Conservation (phyloP, 306 rosid species). For the Arachis hypogaea region DNA sequence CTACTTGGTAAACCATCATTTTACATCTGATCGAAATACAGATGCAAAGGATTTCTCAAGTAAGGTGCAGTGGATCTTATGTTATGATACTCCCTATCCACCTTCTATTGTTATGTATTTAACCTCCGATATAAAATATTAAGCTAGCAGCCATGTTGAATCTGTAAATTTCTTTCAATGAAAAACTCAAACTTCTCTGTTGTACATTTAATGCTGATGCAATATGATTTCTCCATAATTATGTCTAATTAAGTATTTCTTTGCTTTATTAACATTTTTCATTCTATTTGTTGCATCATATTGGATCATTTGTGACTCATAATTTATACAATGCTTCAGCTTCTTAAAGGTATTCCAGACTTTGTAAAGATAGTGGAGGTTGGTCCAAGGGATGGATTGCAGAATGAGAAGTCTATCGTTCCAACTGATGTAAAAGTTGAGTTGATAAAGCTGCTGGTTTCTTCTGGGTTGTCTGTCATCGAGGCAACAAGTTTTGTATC, state of each 20-base stretch:
- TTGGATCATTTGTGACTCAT: slow-evolving; percentile 36
- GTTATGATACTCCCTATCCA: background rate
- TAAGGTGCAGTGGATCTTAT: slow-evolving; percentile 55
- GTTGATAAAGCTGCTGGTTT: slow-evolving; percentile 75
- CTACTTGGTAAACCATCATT: slow-evolving; percentile 50
- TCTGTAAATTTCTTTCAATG: slow-evolving; percentile 22
- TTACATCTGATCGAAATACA: slow-evolving; percentile 40
- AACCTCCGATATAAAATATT: background rate
- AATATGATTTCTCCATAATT: slow-evolving; percentile 17
- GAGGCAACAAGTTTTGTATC: slow-evolving; percentile 97
- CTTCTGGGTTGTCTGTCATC: slow-evolving; percentile 77
- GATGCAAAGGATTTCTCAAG: slow-evolving; percentile 45
- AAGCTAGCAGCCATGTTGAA: slow-evolving; percentile 19
- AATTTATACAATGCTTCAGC: slow-evolving; percentile 40
- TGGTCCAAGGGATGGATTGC: slow-evolving; percentile 93
- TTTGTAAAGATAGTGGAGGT: slow-evolving; percentile 91
- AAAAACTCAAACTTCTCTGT: slow-evolving; percentile 20
- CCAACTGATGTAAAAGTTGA: slow-evolving; percentile 80
- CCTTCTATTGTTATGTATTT: slow-evolving; percentile 20
- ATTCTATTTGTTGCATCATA: slow-evolving; percentile 9
- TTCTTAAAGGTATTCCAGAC: slow-evolving; percentile 59
- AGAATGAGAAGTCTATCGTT: slow-evolving; percentile 79
- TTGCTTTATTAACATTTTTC: slow-evolving; percentile 23
- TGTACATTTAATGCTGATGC: slow-evolving; percentile 2
- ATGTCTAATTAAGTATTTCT: slow-evolving; percentile 21